Evolutionary conservation across 148 eudicot genomes (phyloP), one percentile per base, ranked within the genome.

Genomic region (Fagopyrum tataricum): DNA sequence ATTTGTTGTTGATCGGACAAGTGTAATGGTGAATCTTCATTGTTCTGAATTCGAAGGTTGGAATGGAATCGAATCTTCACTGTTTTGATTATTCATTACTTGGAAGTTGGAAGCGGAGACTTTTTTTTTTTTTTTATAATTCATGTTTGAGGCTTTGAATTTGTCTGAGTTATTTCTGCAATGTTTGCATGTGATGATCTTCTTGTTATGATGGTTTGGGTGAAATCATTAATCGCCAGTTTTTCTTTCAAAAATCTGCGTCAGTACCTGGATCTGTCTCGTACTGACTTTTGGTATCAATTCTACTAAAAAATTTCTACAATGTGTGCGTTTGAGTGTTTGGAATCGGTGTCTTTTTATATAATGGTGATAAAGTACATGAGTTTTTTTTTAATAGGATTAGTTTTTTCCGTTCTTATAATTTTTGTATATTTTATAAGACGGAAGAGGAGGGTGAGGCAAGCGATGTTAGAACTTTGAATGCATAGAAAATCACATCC

Each of bases 141-240:
- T 31, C 2, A 31, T 6, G 13, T 64, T 37, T 4, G 17, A 39
- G 15, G 42, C 39, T 7, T 64, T 12, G 69, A 13, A 61, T 61
- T 61, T 61, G 40, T 11, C 40, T 61, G 37, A 12, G 3, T 61
- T 26, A 11, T 59, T 59, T 59, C 5, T 20, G 64, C 23, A 24
- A 24, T 55, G n/a, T 18, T 20, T 56, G 62, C 62, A 56, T 56
- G 62, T 56, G 62, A 56, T 24, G 64, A 23, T 56, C 37, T 56
- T 56, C 26, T 56, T 56, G 12, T 23, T 56, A 56, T 23, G 64
- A 4, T 4, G 5, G 21, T 52, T 4, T 52, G 56, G 56, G 56
- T 8, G 64, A 56, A 23, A 56, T 23, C 13, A 61, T 61, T n/a
- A 61, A 12, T 61, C 17, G 67, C 15, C 1, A 59, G 26, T 9